Base-by-base conservation (phyloP, 495 filamentous ascomycete species). In the Stereocaulon alpinum region DNA sequence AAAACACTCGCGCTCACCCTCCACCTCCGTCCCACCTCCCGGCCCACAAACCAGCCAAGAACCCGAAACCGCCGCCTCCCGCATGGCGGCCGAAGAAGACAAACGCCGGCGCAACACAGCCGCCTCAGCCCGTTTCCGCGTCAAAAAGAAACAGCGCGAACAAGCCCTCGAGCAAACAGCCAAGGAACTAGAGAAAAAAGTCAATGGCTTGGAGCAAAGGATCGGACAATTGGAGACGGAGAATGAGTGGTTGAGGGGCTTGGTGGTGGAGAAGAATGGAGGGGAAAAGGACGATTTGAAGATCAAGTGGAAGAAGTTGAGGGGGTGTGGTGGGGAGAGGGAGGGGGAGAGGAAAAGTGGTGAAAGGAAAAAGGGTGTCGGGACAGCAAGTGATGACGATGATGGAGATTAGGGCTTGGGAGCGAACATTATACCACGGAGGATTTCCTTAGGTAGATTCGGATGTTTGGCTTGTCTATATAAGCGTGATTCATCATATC, bases 81-180 rank as follows among this genome's bases (percentile, higher is more conserved):
- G 89, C 40, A 64, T 83, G 15, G 90, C 89, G 17, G 91, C 93
- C 34, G 93, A 98, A 73, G 93, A 98, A 76, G 93, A 98, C 72
- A 96, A 96, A 71, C 88, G 93, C 12, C 85, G 92, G 48, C 87
- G 93, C 61, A 98, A 98, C 73, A 98, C 93, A 1, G 93, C 93
- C 40, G 93, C 93, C 44, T 87, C 82, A 52, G 93, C 93, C 22
- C 87, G 93, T 56, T 98, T 98, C 82, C 87, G 93, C 58, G 83
- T 95, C 67, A 98, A 98, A 82, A 98, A 98, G 88, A 98, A 98
- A 82, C 89, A 95, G 73, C 88, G 93, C 56, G 93, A 98, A 75
- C 88, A 93, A 69, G 86, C 87, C 3, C 86, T 98, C 60, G 93
- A 97, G 75, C 85, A 85, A 57, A 83, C 83, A 48, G 87, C 93